Conservation (phyloP, 1,284 basidiomycete genomes). For the Irpex sp. region DNA sequence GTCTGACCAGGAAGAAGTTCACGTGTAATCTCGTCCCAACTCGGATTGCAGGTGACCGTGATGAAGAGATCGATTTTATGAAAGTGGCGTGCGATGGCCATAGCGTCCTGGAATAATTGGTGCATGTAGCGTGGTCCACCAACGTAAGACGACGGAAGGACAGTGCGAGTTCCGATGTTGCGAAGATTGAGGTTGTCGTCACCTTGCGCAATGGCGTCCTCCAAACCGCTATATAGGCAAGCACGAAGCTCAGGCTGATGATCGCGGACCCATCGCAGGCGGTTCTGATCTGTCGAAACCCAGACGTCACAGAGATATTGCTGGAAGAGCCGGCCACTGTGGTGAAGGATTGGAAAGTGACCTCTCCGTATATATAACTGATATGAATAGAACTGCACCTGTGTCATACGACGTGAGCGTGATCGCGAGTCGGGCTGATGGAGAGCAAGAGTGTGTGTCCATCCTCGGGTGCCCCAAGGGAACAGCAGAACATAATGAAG, state of each 20-base stretch:
- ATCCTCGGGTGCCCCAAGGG: slow-evolving; percentile 34
- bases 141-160: background rate
- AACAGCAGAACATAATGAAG: slow-evolving; percentile 38
- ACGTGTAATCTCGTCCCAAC: slow-evolving; percentile 31
- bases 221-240: background rate
- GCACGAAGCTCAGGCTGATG: background rate
- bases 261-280: background rate
- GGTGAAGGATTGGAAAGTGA: background rate
- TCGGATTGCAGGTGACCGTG: slow-evolving; percentile 33
- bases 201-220: background rate
- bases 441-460: slow-evolving; percentile 27
- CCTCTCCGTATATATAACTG: background rate
- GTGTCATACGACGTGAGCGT: background rate
- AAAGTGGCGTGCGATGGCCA: background rate
- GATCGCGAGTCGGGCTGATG: background rate
- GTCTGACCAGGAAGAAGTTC: slow-evolving; percentile 27
- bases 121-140: background rate
- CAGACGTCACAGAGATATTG: background rate
- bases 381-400: background rate
- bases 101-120: background rate
- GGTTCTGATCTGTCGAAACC: background rate
- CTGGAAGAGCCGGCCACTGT: background rate
- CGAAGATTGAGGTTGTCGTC: background rate
- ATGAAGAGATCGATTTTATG: slow-evolving; percentile 25
- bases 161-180: background rate